These are phyloP conservation scores for Cutaneotrichosporon cavernicola DNA, from an alignment of 1,284 basidiomycete genomes.

Conservation along the genomic window DNA sequence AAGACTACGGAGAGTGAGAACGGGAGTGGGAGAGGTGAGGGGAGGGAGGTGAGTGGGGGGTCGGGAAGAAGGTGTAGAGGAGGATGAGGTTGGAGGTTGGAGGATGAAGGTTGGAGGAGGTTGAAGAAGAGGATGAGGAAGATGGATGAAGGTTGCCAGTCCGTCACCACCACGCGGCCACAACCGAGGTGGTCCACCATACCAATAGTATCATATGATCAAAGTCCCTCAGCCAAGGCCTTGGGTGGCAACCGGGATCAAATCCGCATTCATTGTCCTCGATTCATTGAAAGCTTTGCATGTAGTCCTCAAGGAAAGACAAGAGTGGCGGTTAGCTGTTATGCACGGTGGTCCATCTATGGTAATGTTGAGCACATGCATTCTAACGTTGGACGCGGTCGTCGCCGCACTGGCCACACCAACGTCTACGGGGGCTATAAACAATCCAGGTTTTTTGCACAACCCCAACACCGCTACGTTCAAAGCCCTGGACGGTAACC, in stretches of 20 bases:
- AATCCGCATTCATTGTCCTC: background rate
- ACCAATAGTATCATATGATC: no score
- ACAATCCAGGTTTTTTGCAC: background rate
- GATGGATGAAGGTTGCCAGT: background rate
- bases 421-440: background rate
- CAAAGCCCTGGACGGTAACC: background rate
- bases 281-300: background rate
- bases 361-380: constrained; percentile 2
- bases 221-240: background rate
- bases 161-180: constrained; percentile 9
- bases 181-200: background rate
- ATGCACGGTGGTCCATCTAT: background rate
- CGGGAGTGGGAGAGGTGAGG: constrained; percentile 21
- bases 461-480: background rate
- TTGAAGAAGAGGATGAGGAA: constrained; percentile 14
- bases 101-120: constrained; percentile 10
- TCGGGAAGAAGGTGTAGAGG: constrained; percentile 19
- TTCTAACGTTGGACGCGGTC: background rate
- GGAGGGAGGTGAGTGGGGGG: constrained; percentile 14
- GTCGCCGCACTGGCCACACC: background rate
- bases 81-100: constrained; percentile 15
- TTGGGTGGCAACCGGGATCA: constrained; percentile 9
- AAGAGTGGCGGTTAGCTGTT: background rate
- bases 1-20: constrained; percentile 26
- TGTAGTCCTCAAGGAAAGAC: no score